These are phyloP conservation scores for Backusella luteola DNA, from an alignment of 192 early-diverging fungal genomes.

Conservation along the genomic window DNA sequence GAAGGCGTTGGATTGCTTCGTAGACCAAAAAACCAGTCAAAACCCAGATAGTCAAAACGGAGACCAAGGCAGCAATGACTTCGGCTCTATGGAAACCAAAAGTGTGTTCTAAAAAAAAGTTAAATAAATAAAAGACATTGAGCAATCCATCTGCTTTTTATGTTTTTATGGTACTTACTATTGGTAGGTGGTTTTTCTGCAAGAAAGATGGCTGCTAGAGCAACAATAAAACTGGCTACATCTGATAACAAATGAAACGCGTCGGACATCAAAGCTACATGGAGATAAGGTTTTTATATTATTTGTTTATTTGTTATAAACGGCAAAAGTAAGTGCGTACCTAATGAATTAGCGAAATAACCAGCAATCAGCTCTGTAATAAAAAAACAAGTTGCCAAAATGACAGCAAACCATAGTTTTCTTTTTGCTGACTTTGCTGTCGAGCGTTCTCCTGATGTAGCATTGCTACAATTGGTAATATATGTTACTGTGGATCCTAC, in stretches of 20 bases:
- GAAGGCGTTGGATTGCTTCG: slow-evolving; percentile 69
- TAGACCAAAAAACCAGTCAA: slow-evolving; percentile 62
- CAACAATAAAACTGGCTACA: slow-evolving; percentile 72
- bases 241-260: slow-evolving; percentile 75
- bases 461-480: slow-evolving; percentile 15
- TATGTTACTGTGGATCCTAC: neutral
- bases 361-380: slow-evolving; percentile 63
- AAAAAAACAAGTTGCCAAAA: slow-evolving; percentile 62
- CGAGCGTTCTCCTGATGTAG: neutral
- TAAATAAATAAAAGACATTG: neutral
- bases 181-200: slow-evolving; percentile 60
- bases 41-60: slow-evolving; percentile 75
- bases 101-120: slow-evolving; percentile 43
- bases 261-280: slow-evolving; percentile 70
- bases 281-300: neutral
- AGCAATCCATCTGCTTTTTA: neutral
- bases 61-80: slow-evolving; percentile 74
- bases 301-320: neutral
- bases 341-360: slow-evolving; percentile 46
- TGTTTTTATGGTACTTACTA: slow-evolving; percentile 31
- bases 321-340: slow-evolving; percentile 22
- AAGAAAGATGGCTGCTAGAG: slow-evolving; percentile 63
- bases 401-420: slow-evolving; percentile 54
- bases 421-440: slow-evolving; percentile 27
- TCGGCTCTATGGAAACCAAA: slow-evolving; percentile 81